Evolutionary conservation across 148 eudicot genomes (phyloP).

Genomic region (Diospyros lotus): DNA sequence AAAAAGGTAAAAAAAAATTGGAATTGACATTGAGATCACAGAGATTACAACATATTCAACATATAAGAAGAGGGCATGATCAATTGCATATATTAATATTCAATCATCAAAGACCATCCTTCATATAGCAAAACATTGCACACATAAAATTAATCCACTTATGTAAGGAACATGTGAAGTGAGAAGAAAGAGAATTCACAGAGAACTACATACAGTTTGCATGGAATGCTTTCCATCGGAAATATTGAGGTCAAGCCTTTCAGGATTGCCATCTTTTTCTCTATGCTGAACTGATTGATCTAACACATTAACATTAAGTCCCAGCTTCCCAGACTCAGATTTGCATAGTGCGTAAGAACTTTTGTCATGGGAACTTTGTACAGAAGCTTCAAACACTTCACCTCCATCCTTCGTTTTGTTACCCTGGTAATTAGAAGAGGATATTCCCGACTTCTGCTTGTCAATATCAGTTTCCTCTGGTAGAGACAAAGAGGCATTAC

Average conservation of each 20-base stretch:
- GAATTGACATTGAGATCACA: too few species aligned
- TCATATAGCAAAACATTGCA: background rate
- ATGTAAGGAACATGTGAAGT: background rate
- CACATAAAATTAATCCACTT: background rate
- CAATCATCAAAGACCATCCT: background rate
- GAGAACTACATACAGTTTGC: constrained; percentile 54
- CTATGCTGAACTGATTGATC: constrained; percentile 42
- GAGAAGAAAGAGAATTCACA: background rate
- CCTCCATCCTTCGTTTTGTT: constrained; percentile 46
- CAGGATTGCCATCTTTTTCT: constrained; percentile 56
- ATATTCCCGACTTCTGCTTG: constrained; percentile 34
- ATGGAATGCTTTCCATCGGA: constrained; percentile 51
- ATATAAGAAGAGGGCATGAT: too few species aligned
- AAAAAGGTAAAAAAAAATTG: too few species aligned
- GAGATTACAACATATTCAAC: too few species aligned
- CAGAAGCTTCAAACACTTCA: constrained; percentile 29
- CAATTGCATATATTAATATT: background rate
- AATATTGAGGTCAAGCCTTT: constrained; percentile 57
- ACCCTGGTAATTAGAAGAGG: constrained; percentile 31
- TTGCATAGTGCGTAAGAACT: constrained; percentile 33
- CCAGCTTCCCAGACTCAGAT: constrained; percentile 33
- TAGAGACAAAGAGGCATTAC: constrained; percentile 25
- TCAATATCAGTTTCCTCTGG: constrained; percentile 32
- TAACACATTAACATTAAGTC: constrained; percentile 30
- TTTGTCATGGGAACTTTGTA: constrained; percentile 39